phyloP scores from a whole-genome alignment of 2,329 filamentous ascomycete genomes.

The Achaetomium macrosporum region DNA sequence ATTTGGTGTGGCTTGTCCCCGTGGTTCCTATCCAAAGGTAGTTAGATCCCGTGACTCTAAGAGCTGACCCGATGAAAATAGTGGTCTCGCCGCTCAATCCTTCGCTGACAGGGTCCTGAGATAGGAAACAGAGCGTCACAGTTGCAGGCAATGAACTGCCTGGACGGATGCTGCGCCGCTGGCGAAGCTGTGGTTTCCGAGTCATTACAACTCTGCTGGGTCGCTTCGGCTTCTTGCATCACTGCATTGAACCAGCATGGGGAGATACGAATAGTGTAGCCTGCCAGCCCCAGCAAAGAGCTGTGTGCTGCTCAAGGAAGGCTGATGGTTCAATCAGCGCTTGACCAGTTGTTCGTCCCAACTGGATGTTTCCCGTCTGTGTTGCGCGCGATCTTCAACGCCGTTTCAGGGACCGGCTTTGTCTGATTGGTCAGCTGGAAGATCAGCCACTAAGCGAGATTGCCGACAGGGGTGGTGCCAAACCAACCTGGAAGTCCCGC shows the following conservation, averaged over 20 bases:
- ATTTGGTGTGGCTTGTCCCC: no score
- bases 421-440: slow-evolving; percentile 18
- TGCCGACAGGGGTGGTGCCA: slow-evolving; percentile 17
- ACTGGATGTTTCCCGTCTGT: not conserved
- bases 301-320: no score
- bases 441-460: slow-evolving; percentile 23
- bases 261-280: not conserved
- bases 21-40: no score
- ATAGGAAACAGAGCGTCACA: not conserved
- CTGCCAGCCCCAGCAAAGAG: not conserved
- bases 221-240: not conserved
- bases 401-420: slow-evolving; percentile 18
- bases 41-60: no score
- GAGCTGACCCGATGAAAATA: no score
- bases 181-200: slow-evolving; percentile 1
- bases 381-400: not conserved
- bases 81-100: no score
- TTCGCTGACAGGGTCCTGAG: slow-evolving; percentile 3
- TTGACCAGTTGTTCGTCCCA: not conserved
- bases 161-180: slow-evolving; percentile 9
- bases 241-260: not conserved
- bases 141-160: slow-evolving; percentile 1
- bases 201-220: not conserved
- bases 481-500: slow-evolving; percentile 1
- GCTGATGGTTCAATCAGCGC: not conserved